Evolutionary conservation across 2,329 filamentous ascomycete genomes (phyloP), one percentile per base, ranked within the genome.

Genomic region (Trichoderma cornu-damae): DNA sequence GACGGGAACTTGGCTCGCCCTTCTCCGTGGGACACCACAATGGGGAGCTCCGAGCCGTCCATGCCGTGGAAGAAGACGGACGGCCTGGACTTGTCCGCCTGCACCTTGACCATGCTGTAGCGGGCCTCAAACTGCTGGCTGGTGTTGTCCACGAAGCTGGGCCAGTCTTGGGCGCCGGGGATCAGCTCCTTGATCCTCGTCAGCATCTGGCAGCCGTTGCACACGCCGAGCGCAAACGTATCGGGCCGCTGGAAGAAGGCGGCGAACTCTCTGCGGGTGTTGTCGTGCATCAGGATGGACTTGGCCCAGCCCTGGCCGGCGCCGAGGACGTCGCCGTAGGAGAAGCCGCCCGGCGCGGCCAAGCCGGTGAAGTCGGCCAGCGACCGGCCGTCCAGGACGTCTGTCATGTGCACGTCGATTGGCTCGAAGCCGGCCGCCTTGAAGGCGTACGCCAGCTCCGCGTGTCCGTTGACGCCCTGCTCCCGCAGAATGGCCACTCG

Each of bases 391-490:
- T 84, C 85, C 22, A 90, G 85, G 57, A 97, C 86, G 66, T 97
- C 93, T 3, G 88, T 94, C 94, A 99, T 97, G 79, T 96, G 93
- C 1, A 97, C 87, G 68, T 99, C 93, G 46, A 97, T 83, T 12
- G 92, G 85, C 49, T 91, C 87, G 75, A 97, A 97, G 35, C 93
- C 93, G 42, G 94, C 93, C 34, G 86, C 85, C 63, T 88, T 86
- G 80, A 97, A 97, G 48, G 92, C 91, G 68, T 96, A 97, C 1
- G 94, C 94, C 90, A 99, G 96, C 72, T 99, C 94, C n/a, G 90
- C 86, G 66, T 96, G 85, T 40, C 92, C 90, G 74, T 99, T 97
- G 64, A 96, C 90, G 70, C 94, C 94, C 72, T 96, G 91, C 72
- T 97, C 94, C 68, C 94, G 83, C 20, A 99, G 84, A 65, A 99